Evolutionary conservation across 208 protist genomes (phyloP).

Genomic region (Strigomonas oncopelti): DNA sequence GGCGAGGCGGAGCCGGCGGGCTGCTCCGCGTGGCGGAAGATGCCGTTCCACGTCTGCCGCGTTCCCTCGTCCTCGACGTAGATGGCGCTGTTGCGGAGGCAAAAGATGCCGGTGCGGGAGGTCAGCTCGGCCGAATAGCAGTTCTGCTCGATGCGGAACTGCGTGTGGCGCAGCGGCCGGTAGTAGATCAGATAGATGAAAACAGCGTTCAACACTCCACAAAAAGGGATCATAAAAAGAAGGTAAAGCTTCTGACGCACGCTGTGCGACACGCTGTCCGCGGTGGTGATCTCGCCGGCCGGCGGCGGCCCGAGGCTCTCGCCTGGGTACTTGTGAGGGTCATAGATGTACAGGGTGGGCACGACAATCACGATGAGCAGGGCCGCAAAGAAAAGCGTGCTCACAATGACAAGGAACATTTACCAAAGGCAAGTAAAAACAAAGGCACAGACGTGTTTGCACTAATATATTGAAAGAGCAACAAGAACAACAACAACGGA

Average conservation of each 20-base stretch:
- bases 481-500: constrained; percentile 16
- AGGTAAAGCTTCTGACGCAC: constrained; percentile 80
- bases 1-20: background rate
- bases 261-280: constrained; percentile 23
- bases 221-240: constrained; percentile 61
- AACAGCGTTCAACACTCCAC: constrained; percentile 33
- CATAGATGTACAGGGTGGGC: constrained; percentile 65
- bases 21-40: background rate
- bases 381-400: constrained; percentile 51
- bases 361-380: constrained; percentile 47
- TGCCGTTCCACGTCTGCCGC: background rate
- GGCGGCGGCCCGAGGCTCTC: constrained; percentile 36
- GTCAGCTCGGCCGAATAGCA: constrained; percentile 32
- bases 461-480: background rate
- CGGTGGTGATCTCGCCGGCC: constrained; percentile 34
- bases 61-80: constrained; percentile 4
- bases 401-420: constrained; percentile 45
- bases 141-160: constrained; percentile 69
- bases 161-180: constrained; percentile 55
- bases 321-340: constrained; percentile 24
- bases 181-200: constrained; percentile 80
- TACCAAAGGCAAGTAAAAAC: background rate
- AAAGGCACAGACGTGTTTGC: background rate
- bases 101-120: constrained; percentile 22
- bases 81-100: constrained; percentile 32